phyloP scores from a whole-genome alignment of 768 basidiomycete species.

The Boletus coccyginus region DNA sequence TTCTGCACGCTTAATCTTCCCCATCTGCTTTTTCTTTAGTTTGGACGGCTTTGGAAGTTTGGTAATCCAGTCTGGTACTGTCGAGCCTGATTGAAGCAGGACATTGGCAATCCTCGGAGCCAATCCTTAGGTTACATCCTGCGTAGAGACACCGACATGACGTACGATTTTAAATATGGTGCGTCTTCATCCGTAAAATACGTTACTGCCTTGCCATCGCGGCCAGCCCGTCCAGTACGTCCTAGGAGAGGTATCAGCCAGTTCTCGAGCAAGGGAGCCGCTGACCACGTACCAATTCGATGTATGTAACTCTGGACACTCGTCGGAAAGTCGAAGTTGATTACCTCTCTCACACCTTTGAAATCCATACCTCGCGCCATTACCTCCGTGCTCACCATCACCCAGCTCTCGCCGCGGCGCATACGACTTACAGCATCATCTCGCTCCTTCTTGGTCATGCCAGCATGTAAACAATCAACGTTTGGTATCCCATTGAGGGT shows the following conservation, averaged over 20 bases:
- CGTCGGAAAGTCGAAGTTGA: slow-evolving; percentile 97
- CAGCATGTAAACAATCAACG: slow-evolving; percentile 90
- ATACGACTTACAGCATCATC: slow-evolving; percentile 83
- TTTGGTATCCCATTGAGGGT: slow-evolving; percentile 73
- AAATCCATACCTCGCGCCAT: slow-evolving; percentile 99
- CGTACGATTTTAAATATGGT: slow-evolving; percentile 85
- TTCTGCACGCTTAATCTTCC: slow-evolving; percentile 78
- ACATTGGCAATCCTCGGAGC: slow-evolving; percentile 84
- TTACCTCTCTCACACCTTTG: slow-evolving; percentile 87
- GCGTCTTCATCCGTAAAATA: slow-evolving; percentile 95
- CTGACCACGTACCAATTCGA: slow-evolving; percentile 66
- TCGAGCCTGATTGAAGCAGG: slow-evolving; percentile 86
- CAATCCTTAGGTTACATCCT: slow-evolving; percentile 7
- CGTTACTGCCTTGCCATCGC: slow-evolving; percentile 90
- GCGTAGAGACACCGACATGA: slow-evolving; percentile 1
- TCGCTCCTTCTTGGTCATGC: slow-evolving; percentile 82
- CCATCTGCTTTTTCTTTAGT: slow-evolving; percentile 81
- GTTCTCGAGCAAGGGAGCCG: neutral
- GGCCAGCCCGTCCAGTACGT: slow-evolving; percentile 92
- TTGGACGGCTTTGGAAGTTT: slow-evolving; percentile 92
- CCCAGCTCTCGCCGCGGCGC: slow-evolving; percentile 89
- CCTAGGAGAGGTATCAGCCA: slow-evolving; percentile 41
- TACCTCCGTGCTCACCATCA: slow-evolving; percentile 94
- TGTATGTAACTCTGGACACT: slow-evolving; percentile 96
- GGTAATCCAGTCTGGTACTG: slow-evolving; percentile 93